Conservation (phyloP, 768 basidiomycete species). For the Rhodotorula taiwanensis region DNA sequence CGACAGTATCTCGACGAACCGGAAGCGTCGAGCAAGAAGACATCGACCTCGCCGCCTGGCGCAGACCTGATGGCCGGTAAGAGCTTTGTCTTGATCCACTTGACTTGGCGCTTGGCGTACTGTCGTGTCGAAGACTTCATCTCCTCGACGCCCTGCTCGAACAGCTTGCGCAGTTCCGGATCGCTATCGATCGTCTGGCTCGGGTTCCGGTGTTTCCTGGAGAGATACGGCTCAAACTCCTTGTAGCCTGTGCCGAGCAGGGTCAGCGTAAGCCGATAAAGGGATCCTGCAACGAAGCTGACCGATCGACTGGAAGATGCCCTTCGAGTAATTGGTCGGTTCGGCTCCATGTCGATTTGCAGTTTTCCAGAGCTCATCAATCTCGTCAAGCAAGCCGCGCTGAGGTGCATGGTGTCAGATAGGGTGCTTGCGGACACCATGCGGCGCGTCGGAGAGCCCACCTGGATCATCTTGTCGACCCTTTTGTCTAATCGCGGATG, state of each 20-base stretch:
- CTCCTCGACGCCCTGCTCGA: slow-evolving; percentile 57
- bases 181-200: slow-evolving; percentile 2
- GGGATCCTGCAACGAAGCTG: slow-evolving; percentile 9
- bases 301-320: slow-evolving; percentile 95
- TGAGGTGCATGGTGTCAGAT: slow-evolving; percentile 40
- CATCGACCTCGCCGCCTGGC: slow-evolving; percentile 40
- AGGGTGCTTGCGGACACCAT: neutral
- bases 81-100: slow-evolving; percentile 87
- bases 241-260: slow-evolving; percentile 62
- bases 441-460: slow-evolving; percentile 45
- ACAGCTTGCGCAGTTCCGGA: slow-evolving; percentile 41
- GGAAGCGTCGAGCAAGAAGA: slow-evolving; percentile 49
- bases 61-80: slow-evolving; percentile 51
- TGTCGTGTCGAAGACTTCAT: slow-evolving; percentile 84
- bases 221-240: slow-evolving; percentile 69
- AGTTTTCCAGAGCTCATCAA: slow-evolving; percentile 46
- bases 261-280: too few species aligned
- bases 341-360: slow-evolving; percentile 36
- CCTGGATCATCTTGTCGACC: slow-evolving; percentile 84
- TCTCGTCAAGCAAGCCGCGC: slow-evolving; percentile 75
- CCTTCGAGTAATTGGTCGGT: slow-evolving; percentile 62
- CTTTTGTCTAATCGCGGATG: slow-evolving; percentile 65
- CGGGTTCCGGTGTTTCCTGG: slow-evolving; percentile 7
- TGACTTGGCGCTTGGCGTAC: slow-evolving; percentile 84
- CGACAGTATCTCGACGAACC: slow-evolving; percentile 1